Evolutionary conservation across 2,329 filamentous ascomycete genomes (phyloP).

Genomic region (Diplodia scrobiculata): DNA sequence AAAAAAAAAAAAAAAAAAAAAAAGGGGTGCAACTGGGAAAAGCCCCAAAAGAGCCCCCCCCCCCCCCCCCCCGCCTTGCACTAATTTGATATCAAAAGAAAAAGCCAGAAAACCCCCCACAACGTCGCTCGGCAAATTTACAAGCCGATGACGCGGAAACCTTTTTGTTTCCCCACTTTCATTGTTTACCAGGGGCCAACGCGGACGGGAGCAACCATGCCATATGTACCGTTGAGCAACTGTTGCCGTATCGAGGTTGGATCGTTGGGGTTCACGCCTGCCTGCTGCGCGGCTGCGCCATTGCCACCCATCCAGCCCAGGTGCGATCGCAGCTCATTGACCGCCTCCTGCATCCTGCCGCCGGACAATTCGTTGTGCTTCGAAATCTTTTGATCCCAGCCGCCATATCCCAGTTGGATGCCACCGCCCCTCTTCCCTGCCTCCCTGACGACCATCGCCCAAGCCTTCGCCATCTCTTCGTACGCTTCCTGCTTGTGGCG

Average conservation of each 20-base stretch:
- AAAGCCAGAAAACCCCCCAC: slow-evolving; percentile 14
- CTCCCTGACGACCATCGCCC: slow-evolving; percentile 88
- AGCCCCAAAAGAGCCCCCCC: too few relatives aligned
- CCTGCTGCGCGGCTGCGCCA: slow-evolving; percentile 30
- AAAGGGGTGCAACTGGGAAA: too few relatives aligned
- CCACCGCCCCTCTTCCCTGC: slow-evolving; percentile 88
- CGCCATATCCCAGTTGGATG: slow-evolving; percentile 82
- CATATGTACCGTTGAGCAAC: slow-evolving; percentile 60
- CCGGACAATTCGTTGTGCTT: slow-evolving; percentile 87
- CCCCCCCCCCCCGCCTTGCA: slow-evolving; percentile 11
- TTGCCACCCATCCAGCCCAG: slow-evolving; percentile 74
- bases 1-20: too few relatives aligned
- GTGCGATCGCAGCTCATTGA: slow-evolving; percentile 72
- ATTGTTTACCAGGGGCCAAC: slow-evolving; percentile 58
- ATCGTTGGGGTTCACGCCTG: slow-evolving; percentile 34
- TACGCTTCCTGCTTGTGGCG: slow-evolving; percentile 94
- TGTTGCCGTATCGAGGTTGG: slow-evolving; percentile 49
- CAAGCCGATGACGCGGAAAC: neutral
- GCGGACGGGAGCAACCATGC: slow-evolving; percentile 55
- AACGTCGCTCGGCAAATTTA: neutral
- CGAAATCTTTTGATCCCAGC: slow-evolving; percentile 85
- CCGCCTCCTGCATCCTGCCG: slow-evolving; percentile 76
- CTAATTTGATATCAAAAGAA: slow-evolving; percentile 20
- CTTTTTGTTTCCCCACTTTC: neutral
- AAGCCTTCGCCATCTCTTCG: slow-evolving; percentile 91